These are phyloP conservation scores for Pythium pectinolyticum DNA, from an alignment of 352 stramenopile species.

Conservation along the genomic window DNA sequence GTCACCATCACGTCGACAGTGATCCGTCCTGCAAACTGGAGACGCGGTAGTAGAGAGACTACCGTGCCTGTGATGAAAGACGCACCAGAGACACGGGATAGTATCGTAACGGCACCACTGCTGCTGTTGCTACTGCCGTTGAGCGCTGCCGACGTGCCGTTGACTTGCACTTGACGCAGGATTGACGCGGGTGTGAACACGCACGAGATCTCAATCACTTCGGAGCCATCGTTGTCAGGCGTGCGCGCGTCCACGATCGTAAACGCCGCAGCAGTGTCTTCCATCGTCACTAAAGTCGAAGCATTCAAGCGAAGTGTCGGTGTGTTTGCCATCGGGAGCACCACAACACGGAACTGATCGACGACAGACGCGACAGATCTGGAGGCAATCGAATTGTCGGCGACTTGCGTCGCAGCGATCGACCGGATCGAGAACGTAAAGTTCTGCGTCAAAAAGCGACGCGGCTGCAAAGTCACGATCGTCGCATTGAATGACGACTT, in stretches of 20 bases:
- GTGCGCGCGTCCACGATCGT: slow-evolving; percentile 40
- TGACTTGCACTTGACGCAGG: slow-evolving; percentile 33
- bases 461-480: slow-evolving; percentile 35
- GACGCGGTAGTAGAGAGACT: slow-evolving; percentile 34
- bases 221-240: slow-evolving; percentile 47
- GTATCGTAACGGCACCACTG: slow-evolving; percentile 26
- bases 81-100: slow-evolving; percentile 14
- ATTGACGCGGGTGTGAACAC: slow-evolving; percentile 35
- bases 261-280: slow-evolving; percentile 39
- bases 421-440: slow-evolving; percentile 41
- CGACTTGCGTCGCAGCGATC: slow-evolving; percentile 24
- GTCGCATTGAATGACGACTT: slow-evolving; percentile 22
- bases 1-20: slow-evolving; percentile 31
- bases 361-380: slow-evolving; percentile 29
- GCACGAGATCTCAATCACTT: slow-evolving; percentile 44
- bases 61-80: slow-evolving; percentile 16
- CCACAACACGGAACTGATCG: slow-evolving; percentile 35
- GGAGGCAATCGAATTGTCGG: slow-evolving; percentile 22
- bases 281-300: slow-evolving; percentile 27
- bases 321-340: slow-evolving; percentile 40
- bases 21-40: slow-evolving; percentile 44
- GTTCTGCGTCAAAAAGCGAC: slow-evolving; percentile 37
- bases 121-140: neutral
- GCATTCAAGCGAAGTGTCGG: slow-evolving; percentile 35
- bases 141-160: slow-evolving; percentile 25